phyloP scores from a whole-genome alignment of 2,329 filamentous ascomycete species.

The Paramyrothecium sp. region DNA sequence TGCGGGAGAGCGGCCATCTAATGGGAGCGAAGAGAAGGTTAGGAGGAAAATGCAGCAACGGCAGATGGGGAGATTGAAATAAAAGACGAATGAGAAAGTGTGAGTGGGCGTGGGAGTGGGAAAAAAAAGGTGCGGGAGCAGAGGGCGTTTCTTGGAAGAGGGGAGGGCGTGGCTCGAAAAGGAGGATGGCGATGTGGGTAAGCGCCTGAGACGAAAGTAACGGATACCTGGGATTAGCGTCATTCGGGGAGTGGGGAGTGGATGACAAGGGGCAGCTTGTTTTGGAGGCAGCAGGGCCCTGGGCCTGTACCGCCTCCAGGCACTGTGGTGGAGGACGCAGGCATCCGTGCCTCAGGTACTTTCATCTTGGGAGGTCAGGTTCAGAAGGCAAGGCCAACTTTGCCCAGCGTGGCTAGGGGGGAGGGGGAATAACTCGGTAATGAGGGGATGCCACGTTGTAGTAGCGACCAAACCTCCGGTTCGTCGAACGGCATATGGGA shows the following conservation, averaged over 20 bases:
- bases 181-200: background rate
- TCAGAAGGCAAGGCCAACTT: too few relatives aligned
- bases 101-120: background rate
- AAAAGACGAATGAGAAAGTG: conserved; percentile 22
- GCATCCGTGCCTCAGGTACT: background rate
- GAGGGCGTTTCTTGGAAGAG: background rate
- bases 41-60: conserved; percentile 25
- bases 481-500: too few relatives aligned
- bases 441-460: too few relatives aligned
- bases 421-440: too few relatives aligned
- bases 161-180: background rate
- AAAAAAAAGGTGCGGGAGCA: background rate
- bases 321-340: background rate
- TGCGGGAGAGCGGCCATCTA: conserved; percentile 47
- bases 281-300: background rate
- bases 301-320: background rate
- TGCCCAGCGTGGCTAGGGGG: too few relatives aligned
- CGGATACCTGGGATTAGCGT: conserved; percentile 2
- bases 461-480: too few relatives aligned
- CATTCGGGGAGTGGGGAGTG: background rate
- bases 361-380: too few relatives aligned
- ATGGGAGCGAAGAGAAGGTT: conserved; percentile 27
- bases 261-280: background rate
- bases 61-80: conserved; percentile 32
- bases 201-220: conserved; percentile 1